Conservation (phyloP, 2,329 filamentous ascomycete species). For the Ascochyta koolunga region DNA sequence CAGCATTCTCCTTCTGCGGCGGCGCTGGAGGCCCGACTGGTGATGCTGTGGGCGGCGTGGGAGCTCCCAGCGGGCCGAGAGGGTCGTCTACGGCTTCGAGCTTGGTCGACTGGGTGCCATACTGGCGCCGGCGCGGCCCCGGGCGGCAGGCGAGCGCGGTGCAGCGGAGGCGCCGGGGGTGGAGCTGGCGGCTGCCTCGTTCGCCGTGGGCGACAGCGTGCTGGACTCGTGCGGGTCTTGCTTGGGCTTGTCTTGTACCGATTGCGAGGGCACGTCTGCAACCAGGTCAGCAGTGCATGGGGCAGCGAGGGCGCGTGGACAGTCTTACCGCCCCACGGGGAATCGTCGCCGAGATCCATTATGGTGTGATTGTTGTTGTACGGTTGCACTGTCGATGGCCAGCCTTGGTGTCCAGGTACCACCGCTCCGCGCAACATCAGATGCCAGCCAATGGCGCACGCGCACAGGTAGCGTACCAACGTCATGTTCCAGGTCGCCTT, state of each 20-base stretch:
- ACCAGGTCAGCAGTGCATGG: constrained; percentile 21
- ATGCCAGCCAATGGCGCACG: constrained; percentile 10
- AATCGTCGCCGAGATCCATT: constrained; percentile 53
- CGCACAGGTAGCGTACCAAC: constrained; percentile 16
- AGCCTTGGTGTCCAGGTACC: constrained; percentile 15
- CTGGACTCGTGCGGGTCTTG: constrained; percentile 45
- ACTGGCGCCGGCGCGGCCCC: constrained; percentile 62
- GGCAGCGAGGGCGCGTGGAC: neutral
- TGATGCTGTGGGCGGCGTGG: constrained; percentile 57
- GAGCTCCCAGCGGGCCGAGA: constrained; percentile 76
- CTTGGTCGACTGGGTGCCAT: constrained; percentile 76
- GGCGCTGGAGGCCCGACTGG: constrained; percentile 72
- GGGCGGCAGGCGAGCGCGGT: constrained; percentile 55
- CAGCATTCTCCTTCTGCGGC: constrained; percentile 66
- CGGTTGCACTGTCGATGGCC: constrained; percentile 18
- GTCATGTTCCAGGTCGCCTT: constrained; percentile 7
- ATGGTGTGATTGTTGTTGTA: constrained; percentile 21
- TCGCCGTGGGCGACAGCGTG: constrained; percentile 25
- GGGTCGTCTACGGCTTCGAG: constrained; percentile 79
- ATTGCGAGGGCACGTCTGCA: constrained; percentile 55
- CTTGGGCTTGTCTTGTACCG: constrained; percentile 35
- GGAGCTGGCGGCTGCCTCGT: constrained; percentile 32
- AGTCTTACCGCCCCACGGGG: constrained; percentile 50
- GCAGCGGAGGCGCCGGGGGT: constrained; percentile 48
- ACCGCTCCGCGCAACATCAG: constrained; percentile 5